Evolutionary conservation across 2,329 filamentous ascomycete genomes (phyloP), one percentile per base, ranked within the genome.

Genomic region (Talaromyces sp.): DNA sequence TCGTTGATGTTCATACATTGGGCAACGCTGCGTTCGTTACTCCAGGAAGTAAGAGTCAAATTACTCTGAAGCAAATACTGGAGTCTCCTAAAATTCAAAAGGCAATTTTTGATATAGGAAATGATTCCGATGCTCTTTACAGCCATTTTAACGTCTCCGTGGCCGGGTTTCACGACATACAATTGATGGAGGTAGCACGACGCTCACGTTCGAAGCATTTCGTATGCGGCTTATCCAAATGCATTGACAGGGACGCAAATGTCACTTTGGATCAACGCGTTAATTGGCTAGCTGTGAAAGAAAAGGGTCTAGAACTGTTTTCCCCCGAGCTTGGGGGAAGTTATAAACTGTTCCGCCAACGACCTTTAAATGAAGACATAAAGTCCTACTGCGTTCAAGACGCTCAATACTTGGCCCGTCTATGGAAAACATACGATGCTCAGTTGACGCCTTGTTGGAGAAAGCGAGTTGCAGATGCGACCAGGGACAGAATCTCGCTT

Each of bases 31-130:
- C 76, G 0, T 83, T 85, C 61, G 63, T 62, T n/a, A 78, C 74
- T 38, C 31, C 19, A 11, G 26, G 24, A n/a, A 12, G 59, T 6
- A 56, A 48, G 7, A 27, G 21, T 31, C 24, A 7, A 35, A 29
- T 5, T n/a, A 38, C 35, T 10, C 4, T 56, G 19, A 17, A 56
- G 10, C 11, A 46, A 5, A 75, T 85, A 9, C 68, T 85, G 1
- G 79, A 85, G 66, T 76, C 73, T 0, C 6, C 61, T 0, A 9
- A 54, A 0, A 77, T 80, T 17, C 68, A 71, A 0, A 86, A 86
- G 63, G 79, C 80, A 35, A 77, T 86, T 62, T 86, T 85, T 64
- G 84, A 87, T 62, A 74, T 86, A 14, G 80, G 83, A 2, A 83
- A 81, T 63, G 82, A 85, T 64, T 83, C 84, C 0, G 80, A 86